Conservation (phyloP, 1,139 yeast genomes). For the Meyerozyma smithsonii region DNA sequence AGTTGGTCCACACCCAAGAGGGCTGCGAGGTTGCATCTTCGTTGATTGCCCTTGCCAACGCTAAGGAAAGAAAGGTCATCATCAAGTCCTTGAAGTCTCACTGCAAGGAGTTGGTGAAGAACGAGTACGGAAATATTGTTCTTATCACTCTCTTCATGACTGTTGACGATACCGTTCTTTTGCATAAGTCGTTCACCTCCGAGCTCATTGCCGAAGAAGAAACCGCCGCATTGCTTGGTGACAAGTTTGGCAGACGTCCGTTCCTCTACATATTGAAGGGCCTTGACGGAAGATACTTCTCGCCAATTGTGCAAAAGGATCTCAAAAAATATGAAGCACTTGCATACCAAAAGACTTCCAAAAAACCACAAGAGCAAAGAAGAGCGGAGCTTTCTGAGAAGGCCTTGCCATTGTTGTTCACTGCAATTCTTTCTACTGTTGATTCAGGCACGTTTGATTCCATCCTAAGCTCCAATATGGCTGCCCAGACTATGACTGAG, state of each 20-base stretch:
- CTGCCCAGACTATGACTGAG: conserved; percentile 80
- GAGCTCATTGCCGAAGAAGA: conserved; percentile 53
- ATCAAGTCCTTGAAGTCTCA: conserved; percentile 72
- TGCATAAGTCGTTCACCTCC: conserved; percentile 64
- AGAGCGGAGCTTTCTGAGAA: conserved; percentile 61
- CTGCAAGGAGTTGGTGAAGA: conserved; percentile 66
- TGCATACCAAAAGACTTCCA: conserved; percentile 68
- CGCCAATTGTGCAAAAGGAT: conserved; percentile 62
- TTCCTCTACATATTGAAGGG: conserved; percentile 78
- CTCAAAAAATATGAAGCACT: conserved; percentile 57
- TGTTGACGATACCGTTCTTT: conserved; percentile 89
- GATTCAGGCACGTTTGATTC: conserved; percentile 21
- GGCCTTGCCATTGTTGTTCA: conserved; percentile 64
- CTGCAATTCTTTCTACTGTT: conserved; percentile 45
- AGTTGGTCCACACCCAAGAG: conserved; percentile 90
- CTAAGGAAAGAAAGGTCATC: conserved; percentile 85
- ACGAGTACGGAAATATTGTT: conserved; percentile 83
- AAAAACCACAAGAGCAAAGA: conserved; percentile 79
- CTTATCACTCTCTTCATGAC: conserved; percentile 76
- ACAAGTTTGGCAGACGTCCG: conserved; percentile 86
- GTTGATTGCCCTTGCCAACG: conserved; percentile 76
- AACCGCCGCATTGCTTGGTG: conserved; percentile 55
- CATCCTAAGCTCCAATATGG: conserved; percentile 65
- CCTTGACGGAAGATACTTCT: conserved; percentile 76
- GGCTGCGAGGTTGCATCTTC: conserved; percentile 88